Evolutionary conservation across 768 basidiomycete species (phyloP).

Genomic region (Lactifluus piperatus): DNA sequence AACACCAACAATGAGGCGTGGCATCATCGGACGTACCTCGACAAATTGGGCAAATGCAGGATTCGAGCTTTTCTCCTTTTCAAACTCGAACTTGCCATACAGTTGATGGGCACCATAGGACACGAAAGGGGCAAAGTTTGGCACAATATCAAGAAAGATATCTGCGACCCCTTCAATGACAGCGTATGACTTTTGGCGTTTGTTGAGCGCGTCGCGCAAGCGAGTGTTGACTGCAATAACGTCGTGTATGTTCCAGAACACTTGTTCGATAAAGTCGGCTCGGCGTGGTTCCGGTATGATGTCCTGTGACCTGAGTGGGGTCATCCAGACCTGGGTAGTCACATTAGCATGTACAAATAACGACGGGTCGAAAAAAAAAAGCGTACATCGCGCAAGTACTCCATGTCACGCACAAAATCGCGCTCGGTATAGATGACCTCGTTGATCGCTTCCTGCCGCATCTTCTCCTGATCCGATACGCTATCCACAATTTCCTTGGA

Average conservation of each 20-base stretch:
- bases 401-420: slow-evolving; percentile 96
- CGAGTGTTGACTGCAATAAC: slow-evolving; percentile 87
- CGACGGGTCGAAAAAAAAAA: slow-evolving; percentile 4
- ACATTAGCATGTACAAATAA: neutral
- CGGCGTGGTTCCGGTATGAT: slow-evolving; percentile 71
- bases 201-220: slow-evolving; percentile 88
- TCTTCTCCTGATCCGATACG: slow-evolving; percentile 90
- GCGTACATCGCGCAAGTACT: slow-evolving; percentile 90
- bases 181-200: slow-evolving; percentile 90
- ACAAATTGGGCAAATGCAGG: slow-evolving; percentile 91
- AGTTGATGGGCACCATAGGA: slow-evolving; percentile 94
- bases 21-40: slow-evolving; percentile 50
- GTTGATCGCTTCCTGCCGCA: slow-evolving; percentile 95
- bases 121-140: slow-evolving; percentile 88
- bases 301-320: slow-evolving; percentile 66
- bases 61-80: slow-evolving; percentile 94
- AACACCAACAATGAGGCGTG: neutral
- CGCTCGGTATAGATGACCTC: slow-evolving; percentile 93
- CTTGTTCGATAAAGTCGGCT: slow-evolving; percentile 82
- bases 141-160: slow-evolving; percentile 78
- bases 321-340: slow-evolving; percentile 71
- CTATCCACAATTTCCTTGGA: slow-evolving; percentile 90
- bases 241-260: slow-evolving; percentile 97
- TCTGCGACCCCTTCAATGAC: slow-evolving; percentile 91
- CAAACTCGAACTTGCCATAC: slow-evolving; percentile 98